Conservation (phyloP, 1,284 basidiomycete genomes). For the Testicularia cyperi region DNA sequence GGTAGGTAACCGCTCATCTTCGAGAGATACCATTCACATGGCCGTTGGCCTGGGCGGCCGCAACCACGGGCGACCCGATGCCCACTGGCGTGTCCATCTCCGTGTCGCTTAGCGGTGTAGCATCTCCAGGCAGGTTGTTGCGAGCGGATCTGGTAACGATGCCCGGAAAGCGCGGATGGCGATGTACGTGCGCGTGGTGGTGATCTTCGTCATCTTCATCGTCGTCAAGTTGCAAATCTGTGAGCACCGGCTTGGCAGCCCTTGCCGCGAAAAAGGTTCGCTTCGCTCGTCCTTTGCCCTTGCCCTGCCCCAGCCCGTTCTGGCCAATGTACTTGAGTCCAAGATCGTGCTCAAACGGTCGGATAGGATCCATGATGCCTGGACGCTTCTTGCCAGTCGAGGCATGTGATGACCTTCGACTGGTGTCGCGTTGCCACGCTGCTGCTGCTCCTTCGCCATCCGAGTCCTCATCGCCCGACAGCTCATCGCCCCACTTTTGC, state of each 20-base stretch:
- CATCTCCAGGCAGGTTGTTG: constrained; percentile 9
- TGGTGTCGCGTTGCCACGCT: constrained; percentile 13
- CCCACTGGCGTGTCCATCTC: constrained; percentile 26
- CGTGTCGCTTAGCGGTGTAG: constrained; percentile 25
- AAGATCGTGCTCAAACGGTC: constrained; percentile 28
- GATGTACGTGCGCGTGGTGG: constrained; percentile 3
- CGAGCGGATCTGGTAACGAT: background rate
- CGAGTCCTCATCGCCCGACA: constrained; percentile 49
- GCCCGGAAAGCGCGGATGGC: constrained; percentile 1
- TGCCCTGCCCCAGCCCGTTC: constrained; percentile 24
- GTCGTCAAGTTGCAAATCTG: constrained; percentile 25
- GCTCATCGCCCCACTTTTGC: constrained; percentile 49
- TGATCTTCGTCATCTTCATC: constrained; percentile 17
- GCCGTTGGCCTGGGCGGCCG: constrained; percentile 3
- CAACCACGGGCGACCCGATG: background rate
- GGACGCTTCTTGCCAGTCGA: constrained; percentile 7
- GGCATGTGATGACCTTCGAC: constrained; percentile 3
- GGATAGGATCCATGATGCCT: constrained; percentile 32
- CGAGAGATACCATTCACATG: background rate
- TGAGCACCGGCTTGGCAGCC: constrained; percentile 29
- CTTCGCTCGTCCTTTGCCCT: constrained; percentile 33
- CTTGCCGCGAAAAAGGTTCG: constrained; percentile 39
- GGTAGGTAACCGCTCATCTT: constrained; percentile 7
- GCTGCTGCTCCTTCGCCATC: constrained; percentile 2
- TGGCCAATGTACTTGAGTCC: constrained; percentile 25